Conservation (phyloP, 1,139 yeast genomes). For the Suhomyces yuchorum region DNA sequence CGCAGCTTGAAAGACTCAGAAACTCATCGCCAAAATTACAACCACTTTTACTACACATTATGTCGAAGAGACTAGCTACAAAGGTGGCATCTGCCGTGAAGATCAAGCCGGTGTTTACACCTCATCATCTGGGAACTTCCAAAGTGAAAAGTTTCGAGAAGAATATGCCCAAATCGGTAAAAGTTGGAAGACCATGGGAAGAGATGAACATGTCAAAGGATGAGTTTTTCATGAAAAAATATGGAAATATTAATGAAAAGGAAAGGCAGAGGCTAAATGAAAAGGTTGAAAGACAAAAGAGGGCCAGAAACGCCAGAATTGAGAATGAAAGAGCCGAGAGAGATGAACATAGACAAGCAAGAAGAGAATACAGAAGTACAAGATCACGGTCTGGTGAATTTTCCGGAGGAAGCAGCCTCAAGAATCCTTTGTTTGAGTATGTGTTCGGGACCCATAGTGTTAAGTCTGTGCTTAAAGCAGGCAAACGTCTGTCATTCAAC, state of each 20-base stretch:
- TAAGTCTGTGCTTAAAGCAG: constrained; percentile 62
- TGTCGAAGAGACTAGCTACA: constrained; percentile 7
- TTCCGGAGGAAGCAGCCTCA: not conserved
- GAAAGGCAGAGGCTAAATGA: constrained; percentile 32
- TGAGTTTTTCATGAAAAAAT: constrained; percentile 44
- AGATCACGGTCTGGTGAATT: not conserved
- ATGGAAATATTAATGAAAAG: constrained; percentile 34
- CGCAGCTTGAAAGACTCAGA: not conserved
- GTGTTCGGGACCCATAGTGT: constrained; percentile 80
- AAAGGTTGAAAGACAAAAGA: constrained; percentile 41
- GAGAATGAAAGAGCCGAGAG: constrained; percentile 49
- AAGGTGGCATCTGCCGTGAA: constrained; percentile 1
- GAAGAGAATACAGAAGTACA: constrained; percentile 19
- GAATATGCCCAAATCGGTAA: constrained; percentile 20
- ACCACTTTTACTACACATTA: not conserved
- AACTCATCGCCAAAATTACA: not conserved
- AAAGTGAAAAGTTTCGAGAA: constrained; percentile 20
- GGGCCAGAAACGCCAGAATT: constrained; percentile 18
- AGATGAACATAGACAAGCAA: constrained; percentile 55
- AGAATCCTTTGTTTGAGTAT: constrained; percentile 61
- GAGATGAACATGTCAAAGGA: constrained; percentile 39
- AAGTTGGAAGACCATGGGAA: constrained; percentile 41
- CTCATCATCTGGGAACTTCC: constrained; percentile 21
- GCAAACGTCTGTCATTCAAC: constrained; percentile 55
- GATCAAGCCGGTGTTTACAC: constrained; percentile 20